Evolutionary conservation across 2,329 filamentous ascomycete species (phyloP), one percentile per base, ranked within the genome.

Genomic region (Fusarium coffeatum): DNA sequence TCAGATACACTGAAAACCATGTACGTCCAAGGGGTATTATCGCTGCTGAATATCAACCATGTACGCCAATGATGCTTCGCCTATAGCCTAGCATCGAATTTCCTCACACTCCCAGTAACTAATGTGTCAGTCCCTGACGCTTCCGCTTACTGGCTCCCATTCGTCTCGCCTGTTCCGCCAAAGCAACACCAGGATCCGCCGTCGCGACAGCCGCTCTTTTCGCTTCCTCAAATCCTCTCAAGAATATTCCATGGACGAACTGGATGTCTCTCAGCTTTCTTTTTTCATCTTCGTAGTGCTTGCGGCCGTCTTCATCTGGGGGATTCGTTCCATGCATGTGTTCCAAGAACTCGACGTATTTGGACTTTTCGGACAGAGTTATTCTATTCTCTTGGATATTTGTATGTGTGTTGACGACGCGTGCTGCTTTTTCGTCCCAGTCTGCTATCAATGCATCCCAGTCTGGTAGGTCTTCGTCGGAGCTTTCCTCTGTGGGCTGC

Each of bases 61-160:
- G 34, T 37, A 11, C 34, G 18, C 18, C 34, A 6, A 6, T 5
- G 3, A 37, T 37, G 9, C 34, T 37, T n/a, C 34, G 4, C 16
- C 5, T 6, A 1, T 5, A 37, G 0, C 34, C 5, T n/a, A 37
- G 16, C 9, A 37, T 11, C 9, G 5, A 5, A 3, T 37, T 11
- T 6, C 9, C 18, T n/a, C 34, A 37, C n/a, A 5, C 32, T n/a
- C 16, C 9, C 16, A 18, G 18, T 34, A 16, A 9, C 5, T 34
- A 37, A 6, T 6, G 16, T 5, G 18, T 11, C 10, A 37, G 6
- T 10, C 5, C 34, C 16, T n/a, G 2, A 37, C 18, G 16, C 18
- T 18, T n/a, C 11, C 34, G 11, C 3, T 37, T 37, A 4, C 9
- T 18, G n/a, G 34, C 34, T 12, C 34, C 34, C 34, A 37, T 37